phyloP scores from a whole-genome alignment of 306 rosid genomes.

The Chamaecrista fasciculata region DNA sequence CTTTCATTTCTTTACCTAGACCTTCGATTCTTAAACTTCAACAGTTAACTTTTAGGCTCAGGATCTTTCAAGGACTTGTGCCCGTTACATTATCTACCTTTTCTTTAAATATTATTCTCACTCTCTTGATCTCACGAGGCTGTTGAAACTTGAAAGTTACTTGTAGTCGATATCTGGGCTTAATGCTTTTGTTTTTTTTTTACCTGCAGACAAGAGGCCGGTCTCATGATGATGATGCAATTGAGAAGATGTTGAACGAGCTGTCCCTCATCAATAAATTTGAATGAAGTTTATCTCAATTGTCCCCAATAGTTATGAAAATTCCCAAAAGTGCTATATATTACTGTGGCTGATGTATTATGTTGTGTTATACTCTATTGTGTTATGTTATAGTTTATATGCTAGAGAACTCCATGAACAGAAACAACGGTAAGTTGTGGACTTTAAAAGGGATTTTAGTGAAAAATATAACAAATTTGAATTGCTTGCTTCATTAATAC shows the following conservation, averaged over 20 bases:
- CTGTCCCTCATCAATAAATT: conserved; percentile 85
- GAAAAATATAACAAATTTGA: no score
- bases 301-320: neutral
- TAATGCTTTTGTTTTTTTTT: neutral
- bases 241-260: conserved; percentile 90
- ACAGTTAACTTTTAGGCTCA: no score
- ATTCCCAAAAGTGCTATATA: neutral
- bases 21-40: no score
- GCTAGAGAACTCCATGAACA: neutral
- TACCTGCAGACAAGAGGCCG: conserved; percentile 82
- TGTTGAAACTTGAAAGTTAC: no score
- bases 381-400: neutral
- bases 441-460: no score
- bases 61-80: no score
- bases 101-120: no score
- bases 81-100: no score
- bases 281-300: conserved; percentile 42
- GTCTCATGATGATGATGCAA: conserved; percentile 86
- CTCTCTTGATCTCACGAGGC: no score
- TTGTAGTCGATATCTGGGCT: neutral
- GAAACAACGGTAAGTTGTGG: neutral
- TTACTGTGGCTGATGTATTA: neutral
- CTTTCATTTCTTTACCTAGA: no score
- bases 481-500: no score
- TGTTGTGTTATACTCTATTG: no score